Base-by-base conservation (phyloP, 2,329 filamentous ascomycete genomes). In the Sphaceloma murrayae region DNA sequence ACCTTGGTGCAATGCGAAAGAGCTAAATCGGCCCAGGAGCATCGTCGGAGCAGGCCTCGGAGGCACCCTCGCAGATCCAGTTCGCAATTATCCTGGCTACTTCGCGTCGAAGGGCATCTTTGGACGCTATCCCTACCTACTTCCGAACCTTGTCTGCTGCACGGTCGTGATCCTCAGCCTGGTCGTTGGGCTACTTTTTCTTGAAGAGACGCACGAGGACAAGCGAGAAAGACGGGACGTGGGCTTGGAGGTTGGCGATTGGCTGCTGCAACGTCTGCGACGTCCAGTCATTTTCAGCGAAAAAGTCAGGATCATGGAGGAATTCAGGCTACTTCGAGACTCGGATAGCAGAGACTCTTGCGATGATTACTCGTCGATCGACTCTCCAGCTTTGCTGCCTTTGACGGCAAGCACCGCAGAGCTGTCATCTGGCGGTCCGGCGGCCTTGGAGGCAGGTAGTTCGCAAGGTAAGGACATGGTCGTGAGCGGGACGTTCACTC, bases 1-100 rank as follows among this genome's bases (percentile, higher is more conserved):
- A 34, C 17, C 49, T 38, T n/a, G 29, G 2, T 5, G 22, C 21
- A 22, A 22, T 19, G 9, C 3, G 11, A 18, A 18, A 22, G 19
- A 27, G 33, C 53, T 59, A 55, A 54, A 46, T 49, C 54, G 55
- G 50, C 51, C 52, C 56, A 85, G 82, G 55, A 94, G 89, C 19
- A 94, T 96, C 55, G 73, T 95, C 53, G 91, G 91, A 24, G 88
- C 89, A 36, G 83, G 85, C 60, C 82, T 96, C 58, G 91, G 91
- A 57, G 91, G 91, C 55, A 78, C 85, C 47, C 74, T 98, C 40
- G 89, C 91, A 40, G 77, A 86, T 55, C 91, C 91, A 14, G 91
- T 86, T 57, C 73, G 80, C 51, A 87, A 77, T 60, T 91, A 91
- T 58, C 87, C 89, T 9, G 66, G 65, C 44, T 54, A 85, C 24